These are phyloP conservation scores for Colletotrichum sansevieriae DNA, from an alignment of 2,329 filamentous ascomycete species.

Conservation along the genomic window DNA sequence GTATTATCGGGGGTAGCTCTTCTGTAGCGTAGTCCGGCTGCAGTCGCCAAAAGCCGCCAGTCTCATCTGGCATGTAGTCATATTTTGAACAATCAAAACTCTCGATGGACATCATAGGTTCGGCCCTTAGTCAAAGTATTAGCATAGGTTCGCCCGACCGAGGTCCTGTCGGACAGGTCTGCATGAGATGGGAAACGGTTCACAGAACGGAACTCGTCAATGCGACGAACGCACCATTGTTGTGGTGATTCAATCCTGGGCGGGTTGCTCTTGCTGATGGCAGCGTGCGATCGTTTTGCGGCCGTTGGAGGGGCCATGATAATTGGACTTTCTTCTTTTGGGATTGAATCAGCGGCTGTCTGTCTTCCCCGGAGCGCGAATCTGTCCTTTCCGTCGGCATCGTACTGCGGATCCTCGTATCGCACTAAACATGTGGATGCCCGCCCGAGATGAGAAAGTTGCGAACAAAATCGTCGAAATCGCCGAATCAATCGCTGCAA, in stretches of 20 bases:
- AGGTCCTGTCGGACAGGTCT: background rate
- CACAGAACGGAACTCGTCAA: background rate
- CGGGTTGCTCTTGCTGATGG: conserved; percentile 23
- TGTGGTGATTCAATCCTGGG: conserved; percentile 14
- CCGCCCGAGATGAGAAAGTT: background rate
- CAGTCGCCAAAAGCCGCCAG: conserved; percentile 42
- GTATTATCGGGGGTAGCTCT: conserved; percentile 32
- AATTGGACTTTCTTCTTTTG: conserved; percentile 29
- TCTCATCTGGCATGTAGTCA: conserved; percentile 41
- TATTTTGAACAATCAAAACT: conserved; percentile 43
- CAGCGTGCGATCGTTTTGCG: conserved; percentile 37
- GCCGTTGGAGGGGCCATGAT: conserved; percentile 38
- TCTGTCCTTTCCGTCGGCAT: conserved; percentile 33
- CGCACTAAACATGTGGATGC: conserved; percentile 9
- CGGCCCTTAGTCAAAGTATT: conserved; percentile 27
- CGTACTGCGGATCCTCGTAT: conserved; percentile 19
- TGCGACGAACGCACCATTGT: conserved; percentile 17
- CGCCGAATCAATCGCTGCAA: conserved; percentile 15
- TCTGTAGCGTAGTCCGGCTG: conserved; percentile 37
- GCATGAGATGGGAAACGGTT: background rate
- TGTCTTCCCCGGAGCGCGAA: conserved; percentile 25
- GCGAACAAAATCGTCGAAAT: background rate
- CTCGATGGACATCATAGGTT: conserved; percentile 23
- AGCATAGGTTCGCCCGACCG: background rate
- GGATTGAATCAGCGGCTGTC: conserved; percentile 30